Evolutionary conservation across 306 rosid species (phyloP).

Genomic region (Senna tora): DNA sequence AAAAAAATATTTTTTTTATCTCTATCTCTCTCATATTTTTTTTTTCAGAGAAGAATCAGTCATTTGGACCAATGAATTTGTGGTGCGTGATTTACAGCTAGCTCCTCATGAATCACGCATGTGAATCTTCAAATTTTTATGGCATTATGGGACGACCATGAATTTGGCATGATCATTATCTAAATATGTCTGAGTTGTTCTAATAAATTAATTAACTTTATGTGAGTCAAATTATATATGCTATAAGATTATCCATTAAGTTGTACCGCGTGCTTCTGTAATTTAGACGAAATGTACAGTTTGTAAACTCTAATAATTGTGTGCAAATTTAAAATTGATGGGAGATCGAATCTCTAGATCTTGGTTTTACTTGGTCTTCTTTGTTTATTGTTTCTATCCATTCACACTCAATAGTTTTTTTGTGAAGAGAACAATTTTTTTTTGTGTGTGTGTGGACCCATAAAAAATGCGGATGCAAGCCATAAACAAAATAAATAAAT

Average conservation of each 20-base stretch:
- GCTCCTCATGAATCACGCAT: not conserved
- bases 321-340: not conserved
- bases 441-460: too few relatives aligned
- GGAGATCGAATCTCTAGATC: not conserved
- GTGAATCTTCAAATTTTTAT: not conserved
- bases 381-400: too few relatives aligned
- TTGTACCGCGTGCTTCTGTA: not conserved
- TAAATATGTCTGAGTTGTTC: not conserved
- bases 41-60: not conserved
- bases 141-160: not conserved
- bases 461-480: too few relatives aligned
- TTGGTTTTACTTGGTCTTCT: not conserved
- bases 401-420: too few relatives aligned
- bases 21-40: too few relatives aligned
- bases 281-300: not conserved
- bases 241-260: not conserved
- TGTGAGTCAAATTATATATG: not conserved
- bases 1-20: too few relatives aligned
- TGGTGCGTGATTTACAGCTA: too few relatives aligned
- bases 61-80: too few relatives aligned
- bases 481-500: too few relatives aligned
- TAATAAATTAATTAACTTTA: not conserved
- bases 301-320: not conserved
- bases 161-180: not conserved
- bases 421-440: too few relatives aligned